Percentiles rank a stretch among this genome's conserved stretches.
phyloP scores from a whole-genome alignment of 225 moss, liverwort and hornwort species.

The Antitrichia curtipendula region DNA sequence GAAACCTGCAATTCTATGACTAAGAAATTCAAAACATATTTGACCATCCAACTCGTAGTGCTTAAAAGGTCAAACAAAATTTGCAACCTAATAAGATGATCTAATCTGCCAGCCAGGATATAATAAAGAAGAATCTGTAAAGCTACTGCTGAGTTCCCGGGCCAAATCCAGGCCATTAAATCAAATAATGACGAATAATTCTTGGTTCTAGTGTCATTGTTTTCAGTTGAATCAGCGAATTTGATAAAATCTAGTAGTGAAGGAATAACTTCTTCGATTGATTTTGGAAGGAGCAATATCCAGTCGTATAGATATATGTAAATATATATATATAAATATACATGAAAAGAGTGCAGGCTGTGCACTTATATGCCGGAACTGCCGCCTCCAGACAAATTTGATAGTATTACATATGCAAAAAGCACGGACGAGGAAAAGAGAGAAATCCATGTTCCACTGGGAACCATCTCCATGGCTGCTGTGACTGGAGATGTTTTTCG shows the following conservation, averaged over 20 bases:
- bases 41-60: not conserved
- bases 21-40: not conserved
- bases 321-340: too few species aligned
- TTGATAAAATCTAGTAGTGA: not conserved
- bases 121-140: not conserved
- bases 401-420: conserved; percentile 55
- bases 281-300: not conserved
- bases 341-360: not conserved
- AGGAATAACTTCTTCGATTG: not conserved
- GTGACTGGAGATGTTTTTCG: conserved; percentile 79
- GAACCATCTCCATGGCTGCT: conserved; percentile 90
- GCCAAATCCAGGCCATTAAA: not conserved
- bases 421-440: conserved; percentile 79
- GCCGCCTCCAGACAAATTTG: conserved; percentile 15
- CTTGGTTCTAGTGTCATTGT: not conserved
- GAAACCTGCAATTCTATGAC: not conserved
- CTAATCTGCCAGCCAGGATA: not conserved
- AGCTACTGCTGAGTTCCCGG: not conserved
- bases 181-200: not conserved
- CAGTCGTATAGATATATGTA: not conserved
- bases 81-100: not conserved
- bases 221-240: conserved; percentile 7
- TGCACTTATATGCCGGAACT: conserved; percentile 16
- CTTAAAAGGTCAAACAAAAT: not conserved
- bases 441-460: conserved; percentile 80